Percentiles rank a stretch among this genome's conserved stretches.
phyloP scores from a whole-genome alignment of 1,284 basidiomycete species.

The Pseudozyma tsukubaensis region DNA sequence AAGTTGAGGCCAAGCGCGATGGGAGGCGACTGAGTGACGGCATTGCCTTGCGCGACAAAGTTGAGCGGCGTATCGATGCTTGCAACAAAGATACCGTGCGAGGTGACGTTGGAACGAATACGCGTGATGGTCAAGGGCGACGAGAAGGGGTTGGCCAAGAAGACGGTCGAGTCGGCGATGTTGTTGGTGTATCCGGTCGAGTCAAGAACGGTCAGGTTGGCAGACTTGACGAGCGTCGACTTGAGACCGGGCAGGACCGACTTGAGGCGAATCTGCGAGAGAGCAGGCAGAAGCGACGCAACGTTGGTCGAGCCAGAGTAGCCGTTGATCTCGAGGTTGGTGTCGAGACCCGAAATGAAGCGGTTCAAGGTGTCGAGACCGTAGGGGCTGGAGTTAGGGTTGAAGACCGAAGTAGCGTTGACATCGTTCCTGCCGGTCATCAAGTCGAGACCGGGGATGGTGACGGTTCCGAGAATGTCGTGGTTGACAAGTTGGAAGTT shows the following conservation, averaged over 20 bases:
- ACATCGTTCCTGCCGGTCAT: conserved; percentile 61
- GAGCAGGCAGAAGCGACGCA: conserved; percentile 75
- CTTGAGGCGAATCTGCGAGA: conserved; percentile 75
- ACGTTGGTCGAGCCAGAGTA: conserved; percentile 76
- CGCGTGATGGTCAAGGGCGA: conserved; percentile 75
- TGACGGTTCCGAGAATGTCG: conserved; percentile 57
- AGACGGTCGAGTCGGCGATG: conserved; percentile 77
- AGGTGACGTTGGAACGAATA: conserved; percentile 76
- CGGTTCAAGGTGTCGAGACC: conserved; percentile 78
- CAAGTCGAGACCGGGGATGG: conserved; percentile 58
- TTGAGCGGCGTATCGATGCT: conserved; percentile 75
- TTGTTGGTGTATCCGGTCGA: conserved; percentile 78
- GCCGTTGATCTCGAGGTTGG: conserved; percentile 69
- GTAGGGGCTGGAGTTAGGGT: conserved; percentile 76
- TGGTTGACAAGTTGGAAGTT: conserved; percentile 74
- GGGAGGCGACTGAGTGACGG: conserved; percentile 74
- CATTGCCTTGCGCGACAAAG: conserved; percentile 74
- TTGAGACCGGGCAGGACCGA: conserved; percentile 76
- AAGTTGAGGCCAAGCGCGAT: conserved; percentile 78
- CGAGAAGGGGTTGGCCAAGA: conserved; percentile 78
- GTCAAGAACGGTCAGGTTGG: conserved; percentile 74
- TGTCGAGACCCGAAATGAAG: conserved; percentile 74
- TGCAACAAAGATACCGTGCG: conserved; percentile 77
- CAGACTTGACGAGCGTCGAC: conserved; percentile 74
- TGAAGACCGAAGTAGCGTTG: conserved; percentile 60